A percentile compares a stretch with the other conserved stretches of the same genome.
These are phyloP conservation scores for Sugiyamaella novakii DNA, from an alignment of 1,139 yeast species.

Conservation along the genomic window DNA sequence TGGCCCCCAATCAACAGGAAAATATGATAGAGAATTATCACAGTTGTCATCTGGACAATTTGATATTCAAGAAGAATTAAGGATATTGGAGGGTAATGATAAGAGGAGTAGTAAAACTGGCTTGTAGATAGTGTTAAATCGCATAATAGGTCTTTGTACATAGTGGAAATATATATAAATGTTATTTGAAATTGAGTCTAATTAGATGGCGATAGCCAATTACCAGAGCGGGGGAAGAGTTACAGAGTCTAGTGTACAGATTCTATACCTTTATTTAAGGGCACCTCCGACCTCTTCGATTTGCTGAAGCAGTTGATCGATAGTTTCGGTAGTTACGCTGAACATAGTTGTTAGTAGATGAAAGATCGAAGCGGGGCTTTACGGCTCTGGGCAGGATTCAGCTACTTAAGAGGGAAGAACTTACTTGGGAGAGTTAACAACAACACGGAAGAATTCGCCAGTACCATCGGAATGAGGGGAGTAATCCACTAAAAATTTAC, in stretches of 20 bases:
- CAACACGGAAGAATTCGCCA: constrained; percentile 86
- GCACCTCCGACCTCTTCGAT: constrained; percentile 39
- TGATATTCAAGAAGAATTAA: constrained; percentile 71
- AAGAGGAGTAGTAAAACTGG: constrained; percentile 15
- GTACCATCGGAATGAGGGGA: constrained; percentile 64
- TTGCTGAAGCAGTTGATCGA: constrained; percentile 47
- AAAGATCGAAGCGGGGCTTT: background rate
- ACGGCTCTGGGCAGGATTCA: background rate
- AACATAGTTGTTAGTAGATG: constrained; percentile 30
- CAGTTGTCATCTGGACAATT: constrained; percentile 78
- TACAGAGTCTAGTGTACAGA: constrained; percentile 3
- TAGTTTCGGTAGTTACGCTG: constrained; percentile 44
- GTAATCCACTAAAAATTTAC: constrained; percentile 73
- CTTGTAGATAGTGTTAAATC: no score
- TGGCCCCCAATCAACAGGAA: constrained; percentile 90
- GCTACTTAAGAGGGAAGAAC: constrained; percentile 33
- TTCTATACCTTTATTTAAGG: constrained; percentile 5
- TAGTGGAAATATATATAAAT: constrained; percentile 14
- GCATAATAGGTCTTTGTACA: constrained; percentile 17
- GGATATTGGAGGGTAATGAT: constrained; percentile 21
- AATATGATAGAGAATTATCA: constrained; percentile 82
- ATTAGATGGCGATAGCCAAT: no score
- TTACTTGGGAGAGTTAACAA: constrained; percentile 69
- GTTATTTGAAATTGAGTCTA: no score
- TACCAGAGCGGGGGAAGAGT: background rate